Evolutionary conservation across 257 asterid genomes (phyloP), one percentile per base, ranked within the genome.

Genomic region (Paulownia fortunei): DNA sequence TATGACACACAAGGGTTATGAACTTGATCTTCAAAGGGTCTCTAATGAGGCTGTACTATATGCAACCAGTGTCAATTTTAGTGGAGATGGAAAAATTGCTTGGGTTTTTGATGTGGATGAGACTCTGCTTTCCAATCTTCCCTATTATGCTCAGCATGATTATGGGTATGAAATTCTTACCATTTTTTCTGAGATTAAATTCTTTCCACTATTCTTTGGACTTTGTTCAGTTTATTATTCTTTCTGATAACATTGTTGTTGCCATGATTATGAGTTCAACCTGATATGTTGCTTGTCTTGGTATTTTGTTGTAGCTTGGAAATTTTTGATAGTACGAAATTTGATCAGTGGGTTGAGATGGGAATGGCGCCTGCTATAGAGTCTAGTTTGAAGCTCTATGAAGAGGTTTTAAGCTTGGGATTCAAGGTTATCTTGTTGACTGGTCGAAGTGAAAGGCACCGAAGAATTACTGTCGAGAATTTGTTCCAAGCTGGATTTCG

Each of bases 81-180:
- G 85, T 47, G 81, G 46, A 16, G 94, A 88, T 68, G 91, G 89
- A 6, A 89, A 83, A 41, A 83, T 84, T 76, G 87, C 83, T 26
- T 95, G 98, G 99, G 54, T 93, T 76, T 93, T 95, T 69, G 97
- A 95, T 76, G 81, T 92, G 10, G 98, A 95, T 84, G 99, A 93
- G 77, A 95, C 99, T 62, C 82, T 95, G 76, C 89, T 95, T 37
- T 92, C 97, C 0, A 93, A 93, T 82, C 88, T 95, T 73, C 99
- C 97, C 23, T 95, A 95, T 83, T 93, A 95, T 76, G 76, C 82
- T 34, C 79, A 87, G 2, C 97, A 91, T 82, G 91, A 91, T 56
- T 89, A 83, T 74, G 99, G 99, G 96, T 94, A 86, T 11, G 23
- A 7, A 67, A 37, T 12, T 56, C 4, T 60, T 65, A 19, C 16